phyloP scores from a whole-genome alignment of 257 asterid genomes.

The Rhazya stricta region DNA sequence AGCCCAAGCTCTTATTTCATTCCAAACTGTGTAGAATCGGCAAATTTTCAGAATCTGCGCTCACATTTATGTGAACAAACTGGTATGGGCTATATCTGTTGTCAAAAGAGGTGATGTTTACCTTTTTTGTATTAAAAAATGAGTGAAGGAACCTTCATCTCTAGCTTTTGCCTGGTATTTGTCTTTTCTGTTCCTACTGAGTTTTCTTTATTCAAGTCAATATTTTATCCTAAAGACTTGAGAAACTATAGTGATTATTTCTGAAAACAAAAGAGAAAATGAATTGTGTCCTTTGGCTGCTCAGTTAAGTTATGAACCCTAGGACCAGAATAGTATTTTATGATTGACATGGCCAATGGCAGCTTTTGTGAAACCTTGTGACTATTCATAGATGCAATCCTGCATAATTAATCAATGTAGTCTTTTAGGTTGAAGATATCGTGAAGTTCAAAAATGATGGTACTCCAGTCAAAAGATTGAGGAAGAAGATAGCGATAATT shows the following conservation, averaged over 20 bases:
- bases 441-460: slow-evolving; percentile 67
- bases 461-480: slow-evolving; percentile 56
- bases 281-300: not conserved
- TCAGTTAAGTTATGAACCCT: not conserved
- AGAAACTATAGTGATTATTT: not conserved
- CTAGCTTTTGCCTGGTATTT: not conserved
- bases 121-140: not conserved
- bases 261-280: not conserved
- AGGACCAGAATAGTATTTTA: not conserved
- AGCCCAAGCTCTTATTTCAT: not conserved
- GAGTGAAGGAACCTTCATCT: not conserved
- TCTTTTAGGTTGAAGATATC: slow-evolving; percentile 54
- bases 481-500: slow-evolving; percentile 41
- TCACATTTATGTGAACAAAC: not conserved
- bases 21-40: not conserved
- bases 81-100: not conserved
- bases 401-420: not conserved
- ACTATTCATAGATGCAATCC: not conserved
- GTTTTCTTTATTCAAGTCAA: not conserved
- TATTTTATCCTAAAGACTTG: not conserved
- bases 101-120: not conserved
- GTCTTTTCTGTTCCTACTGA: not conserved
- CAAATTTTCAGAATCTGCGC: not conserved
- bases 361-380: not conserved
- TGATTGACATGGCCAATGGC: not conserved